Base-by-base conservation (phyloP, 305 asterid species). In the Euphrasia arctica region DNA sequence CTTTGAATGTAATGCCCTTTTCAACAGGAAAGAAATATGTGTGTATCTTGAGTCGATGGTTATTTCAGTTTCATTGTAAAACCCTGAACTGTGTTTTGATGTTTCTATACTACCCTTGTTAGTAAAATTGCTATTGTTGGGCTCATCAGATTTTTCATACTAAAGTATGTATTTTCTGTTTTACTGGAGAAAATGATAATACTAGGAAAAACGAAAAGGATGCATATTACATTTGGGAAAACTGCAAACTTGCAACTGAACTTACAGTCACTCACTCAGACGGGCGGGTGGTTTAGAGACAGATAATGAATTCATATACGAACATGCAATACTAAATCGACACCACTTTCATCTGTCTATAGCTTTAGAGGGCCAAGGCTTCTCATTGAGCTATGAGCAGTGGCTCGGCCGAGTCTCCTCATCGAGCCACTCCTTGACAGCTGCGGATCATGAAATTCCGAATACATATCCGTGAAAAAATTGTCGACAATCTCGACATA, bases 391-490 rank as follows among this genome's bases (percentile, higher is more conserved):
- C 76, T 42, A 36, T 61, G 74, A 70, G 52, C 60, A 54, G 79
- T 83, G 12, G 42, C 66, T 0, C 82, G 71, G 8, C 77, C 75
- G 25, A 73, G 54, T 52, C 75, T 77, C 79, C 85, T 72, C 85
- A 79, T 73, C n/a, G 91, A 90, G 58, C 68, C 76, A 64, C 80
- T 80, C 70, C 64, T 51, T 1, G 82, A 65, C 34, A 84, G 73
- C 65, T 74, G 78, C 1, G 80, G 82, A 58, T 62, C 60, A 2
- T 72, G 67, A 66, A 78, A 81, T 36, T 85, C 95, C 12, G 80
- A 66, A 70, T 85, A 74, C 95, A 90, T 88, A 60, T 85, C 95
- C 77, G 73, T 76, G 79, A 85, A 85, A 65, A 87, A 83, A 4
- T 77, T 70, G 70, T 87, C 91, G 4, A 90, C 86, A 15, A 90